A percentile compares a stretch with the other conserved stretches of the same genome.
Conservation (phyloP, 352 stramenopile genomes). For the Phytopythium helicoides region DNA sequence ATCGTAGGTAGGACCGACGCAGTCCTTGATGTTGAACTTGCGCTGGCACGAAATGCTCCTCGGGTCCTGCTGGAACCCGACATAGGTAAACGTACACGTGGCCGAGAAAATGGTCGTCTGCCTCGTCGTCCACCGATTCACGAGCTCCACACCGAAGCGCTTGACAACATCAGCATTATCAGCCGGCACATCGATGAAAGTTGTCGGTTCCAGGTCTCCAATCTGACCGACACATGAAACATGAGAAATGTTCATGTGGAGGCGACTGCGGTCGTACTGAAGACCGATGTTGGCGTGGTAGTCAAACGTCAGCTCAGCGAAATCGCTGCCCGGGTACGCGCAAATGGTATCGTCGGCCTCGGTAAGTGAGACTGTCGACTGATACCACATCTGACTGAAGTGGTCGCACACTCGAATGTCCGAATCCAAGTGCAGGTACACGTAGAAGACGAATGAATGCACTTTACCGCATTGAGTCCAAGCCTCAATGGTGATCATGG, state of each 20-base stretch:
- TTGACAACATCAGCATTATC: constrained; percentile 17
- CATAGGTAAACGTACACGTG: constrained; percentile 58
- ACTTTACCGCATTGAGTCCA: constrained; percentile 64
- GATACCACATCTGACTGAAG: constrained; percentile 70
- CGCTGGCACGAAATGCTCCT: constrained; percentile 22
- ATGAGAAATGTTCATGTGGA: constrained; percentile 29
- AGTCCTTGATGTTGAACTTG: constrained; percentile 58
- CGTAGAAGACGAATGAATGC: constrained; percentile 43
- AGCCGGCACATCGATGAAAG: background rate
- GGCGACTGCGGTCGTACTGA: constrained; percentile 25
- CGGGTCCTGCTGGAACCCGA: constrained; percentile 1
- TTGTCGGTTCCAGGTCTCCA: background rate
- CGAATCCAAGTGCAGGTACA: constrained; percentile 49
- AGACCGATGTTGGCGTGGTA: constrained; percentile 50
- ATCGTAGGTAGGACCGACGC: constrained; percentile 48
- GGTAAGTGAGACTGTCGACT: constrained; percentile 31
- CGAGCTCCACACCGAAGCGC: constrained; percentile 52
- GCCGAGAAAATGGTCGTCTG: constrained; percentile 40
- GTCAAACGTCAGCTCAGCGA: constrained; percentile 64
- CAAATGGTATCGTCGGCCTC: constrained; percentile 32
- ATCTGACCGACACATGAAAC: background rate
- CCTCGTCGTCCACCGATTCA: constrained; percentile 37
- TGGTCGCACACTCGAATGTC: constrained; percentile 43
- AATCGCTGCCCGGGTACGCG: constrained; percentile 55
- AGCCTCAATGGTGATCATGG: constrained; percentile 52